phyloP scores from a whole-genome alignment of 768 basidiomycete genomes.

The Paxillus ammoniavirescens region DNA sequence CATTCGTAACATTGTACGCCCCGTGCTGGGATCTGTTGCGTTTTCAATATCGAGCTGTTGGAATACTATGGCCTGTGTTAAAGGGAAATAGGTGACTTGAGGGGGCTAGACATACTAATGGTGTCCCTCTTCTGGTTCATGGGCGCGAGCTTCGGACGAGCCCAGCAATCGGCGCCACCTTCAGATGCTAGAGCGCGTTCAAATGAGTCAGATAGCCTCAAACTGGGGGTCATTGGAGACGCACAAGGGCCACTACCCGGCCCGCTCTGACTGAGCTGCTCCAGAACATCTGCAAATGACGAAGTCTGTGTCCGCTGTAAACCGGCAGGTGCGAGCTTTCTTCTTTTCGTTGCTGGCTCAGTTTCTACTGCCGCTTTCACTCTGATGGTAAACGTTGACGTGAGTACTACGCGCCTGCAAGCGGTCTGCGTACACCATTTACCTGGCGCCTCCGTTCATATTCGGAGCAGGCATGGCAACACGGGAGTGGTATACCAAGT shows the following conservation, averaged over 20 bases:
- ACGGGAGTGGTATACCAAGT: neutral
- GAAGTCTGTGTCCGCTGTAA: slow-evolving; percentile 26
- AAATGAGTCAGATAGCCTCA: neutral
- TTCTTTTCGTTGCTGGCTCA: slow-evolving; percentile 51
- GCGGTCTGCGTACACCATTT: neutral
- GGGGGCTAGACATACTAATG: slow-evolving; percentile 52
- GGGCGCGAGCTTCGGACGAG: slow-evolving; percentile 53
- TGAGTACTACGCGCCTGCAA: slow-evolving; percentile 5
- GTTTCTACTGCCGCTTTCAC: slow-evolving; percentile 18
- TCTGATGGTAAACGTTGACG: slow-evolving; percentile 13
- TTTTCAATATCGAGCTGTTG: slow-evolving; percentile 96
- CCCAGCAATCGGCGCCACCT: slow-evolving; percentile 77
- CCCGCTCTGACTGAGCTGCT: slow-evolving; percentile 53
- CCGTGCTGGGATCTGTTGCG: slow-evolving; percentile 42
- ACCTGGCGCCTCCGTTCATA: slow-evolving; percentile 17
- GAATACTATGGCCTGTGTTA: slow-evolving; percentile 56
- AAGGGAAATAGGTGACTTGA: neutral
- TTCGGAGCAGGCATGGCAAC: slow-evolving; percentile 17
- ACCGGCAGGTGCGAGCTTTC: slow-evolving; percentile 45
- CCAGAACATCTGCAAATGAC: slow-evolving; percentile 65
- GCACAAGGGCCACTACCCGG: slow-evolving; percentile 42
- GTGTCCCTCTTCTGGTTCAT: slow-evolving; percentile 62
- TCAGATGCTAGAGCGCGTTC: slow-evolving; percentile 50
- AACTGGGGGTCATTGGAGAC: slow-evolving; percentile 14
- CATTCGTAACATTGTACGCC: slow-evolving; percentile 57